Percentiles rank a stretch among this genome's conserved stretches.
These are phyloP conservation scores for Euphorbia celastroides DNA, from an alignment of 441 rosid genomes.

Conservation along the genomic window DNA sequence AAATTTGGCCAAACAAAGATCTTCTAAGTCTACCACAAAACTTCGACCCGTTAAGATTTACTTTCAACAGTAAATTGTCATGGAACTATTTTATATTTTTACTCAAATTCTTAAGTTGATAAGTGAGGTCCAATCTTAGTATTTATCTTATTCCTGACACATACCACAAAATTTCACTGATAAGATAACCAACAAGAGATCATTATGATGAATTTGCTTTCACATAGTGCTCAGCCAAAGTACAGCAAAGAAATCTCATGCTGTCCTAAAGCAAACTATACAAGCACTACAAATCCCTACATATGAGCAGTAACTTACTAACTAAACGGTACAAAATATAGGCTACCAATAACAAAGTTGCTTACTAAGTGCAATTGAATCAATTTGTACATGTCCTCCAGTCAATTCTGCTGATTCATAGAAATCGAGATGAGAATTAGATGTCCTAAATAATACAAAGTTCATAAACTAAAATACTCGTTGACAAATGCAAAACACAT, in stretches of 20 bases:
- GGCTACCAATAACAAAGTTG: not conserved
- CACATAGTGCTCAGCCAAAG: not conserved
- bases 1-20: too few relatives aligned
- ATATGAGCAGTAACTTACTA: not conserved
- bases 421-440: not conserved
- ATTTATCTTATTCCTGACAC: too few relatives aligned
- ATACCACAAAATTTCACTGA: not conserved
- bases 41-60: too few relatives aligned
- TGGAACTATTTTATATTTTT: too few relatives aligned
- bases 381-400: conserved; percentile 3
- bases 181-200: too few relatives aligned
- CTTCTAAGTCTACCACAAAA: too few relatives aligned
- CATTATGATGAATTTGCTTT: too few relatives aligned
- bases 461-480: not conserved
- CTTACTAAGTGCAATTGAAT: not conserved
- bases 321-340: not conserved
- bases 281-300: not conserved
- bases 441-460: conserved; percentile 4
- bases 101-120: too few relatives aligned
- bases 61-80: too few relatives aligned
- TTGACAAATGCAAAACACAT: not conserved
- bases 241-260: not conserved
- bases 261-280: not conserved
- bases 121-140: too few relatives aligned
- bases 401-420: conserved; percentile 10